A percentile compares a stretch with the other conserved stretches of the same genome.
Conservation (phyloP, 495 filamentous ascomycete genomes). For the Aspergillus indologenus region DNA sequence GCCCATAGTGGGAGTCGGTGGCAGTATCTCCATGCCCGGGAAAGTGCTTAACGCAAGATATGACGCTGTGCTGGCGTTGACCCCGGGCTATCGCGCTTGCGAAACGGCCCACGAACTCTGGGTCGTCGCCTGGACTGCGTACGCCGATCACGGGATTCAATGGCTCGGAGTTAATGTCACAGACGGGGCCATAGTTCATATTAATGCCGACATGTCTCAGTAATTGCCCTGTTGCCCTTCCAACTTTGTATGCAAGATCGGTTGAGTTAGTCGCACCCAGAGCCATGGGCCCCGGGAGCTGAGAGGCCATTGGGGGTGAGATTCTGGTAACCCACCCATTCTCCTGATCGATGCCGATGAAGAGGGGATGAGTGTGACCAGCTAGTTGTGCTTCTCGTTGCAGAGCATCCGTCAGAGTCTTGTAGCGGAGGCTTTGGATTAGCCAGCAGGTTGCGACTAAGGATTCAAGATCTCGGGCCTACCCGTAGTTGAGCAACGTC, state of each 20-base stretch:
- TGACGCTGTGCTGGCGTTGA: slow-evolving; percentile 35
- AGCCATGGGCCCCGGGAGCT: slow-evolving; percentile 42
- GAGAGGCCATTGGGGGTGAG: slow-evolving; percentile 41
- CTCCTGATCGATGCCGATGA: slow-evolving; percentile 46
- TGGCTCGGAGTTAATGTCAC: slow-evolving; percentile 45
- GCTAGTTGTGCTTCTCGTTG: slow-evolving; percentile 40
- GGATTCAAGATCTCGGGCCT: not conserved
- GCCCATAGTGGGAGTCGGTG: slow-evolving; percentile 42
- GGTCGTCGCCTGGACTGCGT: slow-evolving; percentile 41
- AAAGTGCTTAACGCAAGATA: slow-evolving; percentile 45
- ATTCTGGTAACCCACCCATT: slow-evolving; percentile 46
- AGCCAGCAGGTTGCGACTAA: not conserved
- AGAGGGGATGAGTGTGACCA: slow-evolving; percentile 38
- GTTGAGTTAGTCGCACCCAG: slow-evolving; percentile 39
- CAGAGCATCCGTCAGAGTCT: slow-evolving; percentile 37
- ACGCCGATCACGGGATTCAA: slow-evolving; percentile 44
- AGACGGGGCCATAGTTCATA: slow-evolving; percentile 46
- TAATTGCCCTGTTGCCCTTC: slow-evolving; percentile 35
- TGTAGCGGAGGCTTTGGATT: not conserved
- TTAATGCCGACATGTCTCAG: slow-evolving; percentile 40
- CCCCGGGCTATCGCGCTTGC: slow-evolving; percentile 36
- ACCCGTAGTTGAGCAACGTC: slow-evolving; percentile 42
- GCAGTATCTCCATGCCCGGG: slow-evolving; percentile 45
- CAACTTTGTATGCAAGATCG: slow-evolving; percentile 36
- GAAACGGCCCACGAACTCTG: slow-evolving; percentile 38